Evolutionary conservation across 2,329 filamentous ascomycete genomes (phyloP).

Genomic region (Phaeoacremonium minimum): DNA sequence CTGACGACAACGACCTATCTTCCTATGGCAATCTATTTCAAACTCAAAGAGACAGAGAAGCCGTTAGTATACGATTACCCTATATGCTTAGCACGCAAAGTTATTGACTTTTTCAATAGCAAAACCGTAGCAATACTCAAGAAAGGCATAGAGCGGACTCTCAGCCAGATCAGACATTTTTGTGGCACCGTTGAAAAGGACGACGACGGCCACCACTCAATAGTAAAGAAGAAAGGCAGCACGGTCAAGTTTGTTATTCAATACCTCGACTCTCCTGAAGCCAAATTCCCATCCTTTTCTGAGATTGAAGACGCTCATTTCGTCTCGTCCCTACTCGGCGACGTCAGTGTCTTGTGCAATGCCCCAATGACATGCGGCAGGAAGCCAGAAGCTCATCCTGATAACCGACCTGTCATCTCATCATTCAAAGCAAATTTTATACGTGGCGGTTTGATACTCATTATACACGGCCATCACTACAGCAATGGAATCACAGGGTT

Average conservation of each 20-base stretch:
- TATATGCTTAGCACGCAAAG: too few species aligned
- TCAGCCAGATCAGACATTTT: slow-evolving; percentile 28
- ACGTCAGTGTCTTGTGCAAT: slow-evolving; percentile 8
- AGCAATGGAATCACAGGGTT: slow-evolving; percentile 35
- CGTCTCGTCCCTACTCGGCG: slow-evolving; percentile 10
- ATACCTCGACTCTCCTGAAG: slow-evolving; percentile 15
- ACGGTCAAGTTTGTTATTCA: slow-evolving; percentile 17
- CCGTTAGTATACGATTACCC: slow-evolving; percentile 10
- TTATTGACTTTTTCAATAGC: too few species aligned
- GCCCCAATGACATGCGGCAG: slow-evolving; percentile 12
- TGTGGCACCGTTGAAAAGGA: slow-evolving; percentile 31
- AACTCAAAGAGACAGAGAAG: slow-evolving; percentile 21
- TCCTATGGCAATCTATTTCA: slow-evolving; percentile 30
- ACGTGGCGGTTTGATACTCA: slow-evolving; percentile 32
- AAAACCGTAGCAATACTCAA: slow-evolving; percentile 21
- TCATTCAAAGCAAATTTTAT: slow-evolving; percentile 35
- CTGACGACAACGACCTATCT: slow-evolving; percentile 20
- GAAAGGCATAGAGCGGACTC: slow-evolving; percentile 24
- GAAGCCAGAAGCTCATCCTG: slow-evolving; percentile 27
- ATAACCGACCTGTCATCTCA: slow-evolving; percentile 22
- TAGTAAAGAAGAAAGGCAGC: slow-evolving; percentile 3
- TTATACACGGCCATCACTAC: slow-evolving; percentile 36
- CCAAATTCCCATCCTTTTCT: slow-evolving; percentile 14
- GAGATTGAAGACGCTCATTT: slow-evolving; percentile 18
- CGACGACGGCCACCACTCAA: slow-evolving; percentile 18